Evolutionary conservation across 352 stramenopile species (phyloP).

Genomic region (Globisporangium cederbergense): DNA sequence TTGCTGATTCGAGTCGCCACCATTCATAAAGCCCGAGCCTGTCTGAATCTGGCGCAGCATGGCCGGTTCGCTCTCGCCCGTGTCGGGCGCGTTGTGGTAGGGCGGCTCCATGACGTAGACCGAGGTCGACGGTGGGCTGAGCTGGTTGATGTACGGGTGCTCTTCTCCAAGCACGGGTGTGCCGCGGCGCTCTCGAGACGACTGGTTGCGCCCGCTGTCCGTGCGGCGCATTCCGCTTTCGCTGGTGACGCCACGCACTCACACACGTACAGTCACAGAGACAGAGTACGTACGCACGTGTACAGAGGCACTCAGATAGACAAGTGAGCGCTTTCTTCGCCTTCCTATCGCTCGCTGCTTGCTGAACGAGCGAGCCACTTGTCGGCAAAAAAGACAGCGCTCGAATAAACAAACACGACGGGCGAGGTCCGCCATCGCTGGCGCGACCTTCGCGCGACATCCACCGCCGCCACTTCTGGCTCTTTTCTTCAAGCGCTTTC

Average conservation of each 20-base stretch:
- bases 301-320: neutral
- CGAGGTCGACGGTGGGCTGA: constrained; percentile 40
- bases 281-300: neutral
- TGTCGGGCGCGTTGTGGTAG: constrained; percentile 23
- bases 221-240: constrained; percentile 19
- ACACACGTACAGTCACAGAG: neutral
- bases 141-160: constrained; percentile 52
- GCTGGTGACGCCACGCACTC: neutral
- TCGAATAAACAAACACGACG: no score
- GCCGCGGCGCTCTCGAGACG: constrained; percentile 45
- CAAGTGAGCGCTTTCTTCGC: neutral
- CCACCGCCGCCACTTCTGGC: constrained; percentile 2
- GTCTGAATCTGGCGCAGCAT: constrained; percentile 6
- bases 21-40: constrained; percentile 14
- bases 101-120: constrained; percentile 76
- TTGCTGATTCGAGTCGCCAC: constrained; percentile 21
- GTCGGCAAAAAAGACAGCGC: neutral
- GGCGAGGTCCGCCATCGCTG: neutral
- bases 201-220: constrained; percentile 17
- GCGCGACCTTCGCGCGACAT: constrained; percentile 15
- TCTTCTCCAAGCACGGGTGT: constrained; percentile 72
- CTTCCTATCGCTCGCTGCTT: neutral
- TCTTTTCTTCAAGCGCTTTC: constrained; percentile 2
- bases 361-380: neutral
- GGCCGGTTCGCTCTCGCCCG: constrained; percentile 18